These are phyloP conservation scores for Penicillium sp. DNA, from an alignment of 2,329 filamentous ascomycete species.

Conservation along the genomic window DNA sequence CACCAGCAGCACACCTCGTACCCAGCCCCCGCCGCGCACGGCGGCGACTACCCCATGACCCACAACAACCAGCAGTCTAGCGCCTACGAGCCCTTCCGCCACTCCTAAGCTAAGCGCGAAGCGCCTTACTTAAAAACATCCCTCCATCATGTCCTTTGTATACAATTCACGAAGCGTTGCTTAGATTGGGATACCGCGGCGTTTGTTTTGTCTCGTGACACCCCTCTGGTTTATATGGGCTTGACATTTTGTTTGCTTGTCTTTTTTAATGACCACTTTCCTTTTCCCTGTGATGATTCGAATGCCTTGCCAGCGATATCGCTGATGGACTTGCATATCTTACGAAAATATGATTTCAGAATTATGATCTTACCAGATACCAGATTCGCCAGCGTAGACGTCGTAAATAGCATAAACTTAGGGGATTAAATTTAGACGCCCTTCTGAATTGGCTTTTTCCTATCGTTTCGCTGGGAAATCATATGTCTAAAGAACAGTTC, in stretches of 20 bases:
- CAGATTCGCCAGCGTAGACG: neutral
- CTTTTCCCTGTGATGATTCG: conserved; percentile 13
- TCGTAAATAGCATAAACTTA: neutral
- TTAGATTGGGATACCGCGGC: conserved; percentile 26
- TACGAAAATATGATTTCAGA: neutral
- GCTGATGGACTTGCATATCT: neutral
- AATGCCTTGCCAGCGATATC: conserved; percentile 1
- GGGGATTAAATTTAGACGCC: neutral
- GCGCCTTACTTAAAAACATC: neutral
- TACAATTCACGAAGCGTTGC: conserved; percentile 18
- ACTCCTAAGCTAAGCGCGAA: conserved; percentile 27
- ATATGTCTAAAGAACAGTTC: too few species aligned
- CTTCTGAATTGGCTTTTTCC: neutral
- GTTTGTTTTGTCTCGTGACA: conserved; percentile 4
- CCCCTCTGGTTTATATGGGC: conserved; percentile 6
- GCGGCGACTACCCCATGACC: conserved; percentile 29
- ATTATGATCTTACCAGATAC: neutral
- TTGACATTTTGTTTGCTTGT: neutral
- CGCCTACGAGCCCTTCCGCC: conserved; percentile 43
- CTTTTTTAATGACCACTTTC: conserved; percentile 13
- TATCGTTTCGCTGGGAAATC: too few species aligned
- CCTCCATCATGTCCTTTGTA: conserved; percentile 6
- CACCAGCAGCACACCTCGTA: conserved; percentile 31
- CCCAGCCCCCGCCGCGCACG: conserved; percentile 23
- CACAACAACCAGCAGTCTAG: conserved; percentile 25